Conservation (phyloP, 208 protist genomes). For the Leishmania guyanensis region DNA sequence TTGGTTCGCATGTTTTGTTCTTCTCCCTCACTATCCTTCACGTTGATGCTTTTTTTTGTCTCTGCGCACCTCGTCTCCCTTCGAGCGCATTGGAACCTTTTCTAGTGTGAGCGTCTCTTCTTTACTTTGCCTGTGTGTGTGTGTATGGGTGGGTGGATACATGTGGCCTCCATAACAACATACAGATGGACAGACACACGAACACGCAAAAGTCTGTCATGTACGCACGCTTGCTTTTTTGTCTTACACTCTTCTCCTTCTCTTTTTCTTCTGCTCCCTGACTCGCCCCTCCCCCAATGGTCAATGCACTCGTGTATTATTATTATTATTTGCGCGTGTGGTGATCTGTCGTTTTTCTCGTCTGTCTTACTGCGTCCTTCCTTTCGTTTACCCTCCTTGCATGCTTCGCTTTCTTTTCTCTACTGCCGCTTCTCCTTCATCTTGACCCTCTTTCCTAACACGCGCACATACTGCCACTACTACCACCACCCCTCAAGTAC, state of each 20-base stretch:
- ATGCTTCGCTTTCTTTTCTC: background rate
- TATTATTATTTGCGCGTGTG: background rate
- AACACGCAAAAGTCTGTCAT: background rate
- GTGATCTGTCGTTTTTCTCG: background rate
- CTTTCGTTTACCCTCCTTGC: background rate
- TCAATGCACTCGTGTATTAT: background rate
- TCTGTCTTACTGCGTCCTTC: background rate
- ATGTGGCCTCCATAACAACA: background rate
- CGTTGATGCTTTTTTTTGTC: background rate
- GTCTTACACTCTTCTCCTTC: background rate
- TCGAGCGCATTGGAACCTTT: background rate
- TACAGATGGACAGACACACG: background rate
- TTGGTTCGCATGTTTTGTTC: conserved; percentile 6
- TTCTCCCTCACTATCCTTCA: background rate
- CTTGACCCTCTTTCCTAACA: background rate
- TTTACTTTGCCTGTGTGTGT: background rate
- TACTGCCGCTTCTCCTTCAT: background rate
- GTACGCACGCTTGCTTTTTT: background rate
- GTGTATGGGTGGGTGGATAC: background rate
- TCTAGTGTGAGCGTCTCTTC: background rate
- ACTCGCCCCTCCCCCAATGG: background rate
- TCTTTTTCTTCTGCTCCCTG: background rate
- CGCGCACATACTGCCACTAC: background rate
- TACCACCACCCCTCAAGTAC: background rate
- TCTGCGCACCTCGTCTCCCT: too few relatives aligned